Conservation (phyloP, 2,329 filamentous ascomycete genomes). For the Sporothrix dimorphospora region DNA sequence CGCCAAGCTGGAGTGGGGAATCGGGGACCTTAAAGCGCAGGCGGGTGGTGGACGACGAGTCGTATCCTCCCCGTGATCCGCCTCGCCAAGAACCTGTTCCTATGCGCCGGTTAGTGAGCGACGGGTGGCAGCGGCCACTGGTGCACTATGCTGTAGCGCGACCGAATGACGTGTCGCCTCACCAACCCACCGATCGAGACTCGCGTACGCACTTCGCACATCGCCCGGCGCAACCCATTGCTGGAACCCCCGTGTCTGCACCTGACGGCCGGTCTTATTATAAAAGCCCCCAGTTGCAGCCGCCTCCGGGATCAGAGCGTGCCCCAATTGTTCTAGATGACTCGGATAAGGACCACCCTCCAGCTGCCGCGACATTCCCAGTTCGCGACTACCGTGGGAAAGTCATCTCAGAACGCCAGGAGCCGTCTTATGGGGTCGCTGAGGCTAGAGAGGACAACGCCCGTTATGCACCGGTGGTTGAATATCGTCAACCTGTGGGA, state of each 20-base stretch:
- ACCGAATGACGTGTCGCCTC: neutral
- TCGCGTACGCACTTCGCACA: neutral
- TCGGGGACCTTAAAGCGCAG: conserved; percentile 15
- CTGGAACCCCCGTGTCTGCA: neutral
- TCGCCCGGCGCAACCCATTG: neutral
- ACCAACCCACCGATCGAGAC: neutral
- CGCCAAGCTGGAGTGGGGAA: conserved; percentile 21
- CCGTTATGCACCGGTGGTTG: neutral
- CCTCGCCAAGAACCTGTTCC: neutral
- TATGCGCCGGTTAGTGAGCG: neutral
- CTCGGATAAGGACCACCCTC: neutral
- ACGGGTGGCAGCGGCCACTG: neutral
- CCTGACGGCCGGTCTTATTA: neutral
- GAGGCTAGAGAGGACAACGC: neutral
- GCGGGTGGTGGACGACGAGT: conserved; percentile 7
- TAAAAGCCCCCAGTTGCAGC: neutral
- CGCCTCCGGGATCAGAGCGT: neutral
- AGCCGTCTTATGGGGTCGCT: neutral
- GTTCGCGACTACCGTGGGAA: conserved; percentile 19
- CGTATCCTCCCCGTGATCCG: neutral
- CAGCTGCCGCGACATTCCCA: neutral
- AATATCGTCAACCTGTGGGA: neutral
- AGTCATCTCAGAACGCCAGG: neutral
- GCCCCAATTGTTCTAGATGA: conserved; percentile 18
- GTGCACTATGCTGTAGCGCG: neutral